Conservation (phyloP, 2,329 filamentous ascomycete genomes). For the Nemania diffusa region DNA sequence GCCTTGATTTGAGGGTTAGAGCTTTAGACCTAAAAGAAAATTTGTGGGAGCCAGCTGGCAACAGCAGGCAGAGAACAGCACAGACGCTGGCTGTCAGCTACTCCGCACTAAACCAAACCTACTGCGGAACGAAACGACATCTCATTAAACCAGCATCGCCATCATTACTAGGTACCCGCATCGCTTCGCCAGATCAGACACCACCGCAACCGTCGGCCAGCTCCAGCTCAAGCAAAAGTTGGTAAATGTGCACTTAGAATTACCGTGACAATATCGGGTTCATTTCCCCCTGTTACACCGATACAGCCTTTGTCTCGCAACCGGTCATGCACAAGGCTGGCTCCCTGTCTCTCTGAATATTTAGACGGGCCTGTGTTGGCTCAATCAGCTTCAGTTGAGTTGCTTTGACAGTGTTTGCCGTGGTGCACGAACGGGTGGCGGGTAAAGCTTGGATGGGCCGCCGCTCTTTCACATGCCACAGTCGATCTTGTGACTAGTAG, state of each 20-base stretch:
- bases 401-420: conserved; percentile 9
- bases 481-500: conserved; percentile 17
- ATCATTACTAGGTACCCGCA: conserved; percentile 15
- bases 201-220: conserved; percentile 5
- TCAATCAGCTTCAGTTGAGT: conserved; percentile 15
- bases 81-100: background rate
- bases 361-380: conserved; percentile 17
- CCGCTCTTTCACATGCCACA: conserved; percentile 19
- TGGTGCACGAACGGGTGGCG: conserved; percentile 28
- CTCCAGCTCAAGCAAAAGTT: conserved; percentile 2
- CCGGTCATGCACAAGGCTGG: conserved; percentile 4
- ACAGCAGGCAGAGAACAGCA: no score
- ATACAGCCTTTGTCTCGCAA: conserved; percentile 14
- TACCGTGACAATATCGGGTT: background rate
- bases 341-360: conserved; percentile 2
- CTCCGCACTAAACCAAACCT: conserved; percentile 21
- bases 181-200: conserved; percentile 20
- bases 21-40: background rate
- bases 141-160: conserved; percentile 32
- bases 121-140: conserved; percentile 31
- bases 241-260: background rate
- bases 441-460: conserved; percentile 25
- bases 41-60: conserved; percentile 1
- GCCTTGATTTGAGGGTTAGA: background rate
- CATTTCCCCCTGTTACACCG: conserved; percentile 5